These are phyloP conservation scores for Gastrolobium villosum DNA, from an alignment of 306 rosid species.

Conservation along the genomic window DNA sequence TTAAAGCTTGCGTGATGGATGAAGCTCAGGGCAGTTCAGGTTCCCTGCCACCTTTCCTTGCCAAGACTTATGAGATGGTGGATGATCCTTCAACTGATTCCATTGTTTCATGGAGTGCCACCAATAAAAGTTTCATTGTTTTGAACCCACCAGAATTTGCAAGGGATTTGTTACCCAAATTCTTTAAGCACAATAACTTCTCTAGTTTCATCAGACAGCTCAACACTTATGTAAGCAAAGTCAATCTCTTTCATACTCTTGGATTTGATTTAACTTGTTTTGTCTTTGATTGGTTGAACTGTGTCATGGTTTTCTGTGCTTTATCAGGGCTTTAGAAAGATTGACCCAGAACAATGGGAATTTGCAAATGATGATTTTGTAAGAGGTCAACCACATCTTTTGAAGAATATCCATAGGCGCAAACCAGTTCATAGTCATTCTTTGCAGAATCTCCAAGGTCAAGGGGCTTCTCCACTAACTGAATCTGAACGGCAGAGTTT, in stretches of 20 bases:
- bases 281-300: conserved; percentile 40
- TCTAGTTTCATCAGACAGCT: conserved; percentile 95
- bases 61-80: conserved; percentile 90
- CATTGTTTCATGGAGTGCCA: conserved; percentile 79
- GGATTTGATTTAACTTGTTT: not conserved
- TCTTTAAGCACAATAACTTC: conserved; percentile 91
- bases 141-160: conserved; percentile 80
- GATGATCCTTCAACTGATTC: conserved; percentile 73
- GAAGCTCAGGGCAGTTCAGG: conserved; percentile 67
- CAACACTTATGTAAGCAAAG: conserved; percentile 84
- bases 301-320: conserved; percentile 32
- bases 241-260: conserved; percentile 34
- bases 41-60: conserved; percentile 82
- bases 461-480: conserved; percentile 54
- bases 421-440: conserved; percentile 95
- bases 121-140: conserved; percentile 76
- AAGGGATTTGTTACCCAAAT: conserved; percentile 71
- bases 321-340: conserved; percentile 83
- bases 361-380: conserved; percentile 84
- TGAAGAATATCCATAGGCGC: conserved; percentile 85
- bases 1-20: conserved; percentile 67
- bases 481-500: conserved; percentile 67
- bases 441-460: conserved; percentile 66
- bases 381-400: conserved; percentile 74
- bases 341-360: conserved; percentile 91